Base-by-base conservation (phyloP, 257 asterid species). In the Coffea eugenioides region DNA sequence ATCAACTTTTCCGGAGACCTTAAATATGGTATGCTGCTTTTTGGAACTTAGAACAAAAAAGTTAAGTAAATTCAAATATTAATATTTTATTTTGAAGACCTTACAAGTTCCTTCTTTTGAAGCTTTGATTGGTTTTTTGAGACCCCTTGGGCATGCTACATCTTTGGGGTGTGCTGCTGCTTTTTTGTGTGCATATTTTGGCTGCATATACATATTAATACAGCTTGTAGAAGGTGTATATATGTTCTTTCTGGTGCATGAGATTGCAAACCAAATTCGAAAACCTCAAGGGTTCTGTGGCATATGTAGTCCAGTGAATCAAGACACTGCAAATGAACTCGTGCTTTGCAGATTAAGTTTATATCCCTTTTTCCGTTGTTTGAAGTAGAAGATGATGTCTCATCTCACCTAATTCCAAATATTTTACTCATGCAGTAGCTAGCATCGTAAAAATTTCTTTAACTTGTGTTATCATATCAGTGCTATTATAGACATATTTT, bases 1-100 rank as follows among this genome's bases (percentile, higher is more conserved):
- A 85, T 95, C 71, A 75, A 84, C 81, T 95, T 92, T 87, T 86
- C 90, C 77, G 99, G 99, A 76, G 97, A 95, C 87, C 97, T 92
- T 70, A 95, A 95, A 86, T 95, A 76, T 74, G 98, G 97, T 95
- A 91, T 77, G 86, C 36, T 70, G 72, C 67, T 1, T 0, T 46
- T 79, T 45, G 2, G 20, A 64, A 6, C 16, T 5, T 39, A 39
- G 23, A 46, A 74, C 1, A 11, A 27, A 43, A 13, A 27, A 52
- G 49, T 67, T 54, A 21, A 31, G 16, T 39, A 18, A 51, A 14
- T 61, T n/a, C 43, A 27, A 51, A 11, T 13, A 3, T 15, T 13
- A 15, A 43, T 41, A 34, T 75, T 61, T 6, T 34, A 36, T 16
- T 34, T 73, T 57, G 67, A 54, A 54, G 21, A 52, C 36, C 49